Evolutionary conservation across 805 yeast genomes (phyloP).

Genomic region (Pichia ethanolica): DNA sequence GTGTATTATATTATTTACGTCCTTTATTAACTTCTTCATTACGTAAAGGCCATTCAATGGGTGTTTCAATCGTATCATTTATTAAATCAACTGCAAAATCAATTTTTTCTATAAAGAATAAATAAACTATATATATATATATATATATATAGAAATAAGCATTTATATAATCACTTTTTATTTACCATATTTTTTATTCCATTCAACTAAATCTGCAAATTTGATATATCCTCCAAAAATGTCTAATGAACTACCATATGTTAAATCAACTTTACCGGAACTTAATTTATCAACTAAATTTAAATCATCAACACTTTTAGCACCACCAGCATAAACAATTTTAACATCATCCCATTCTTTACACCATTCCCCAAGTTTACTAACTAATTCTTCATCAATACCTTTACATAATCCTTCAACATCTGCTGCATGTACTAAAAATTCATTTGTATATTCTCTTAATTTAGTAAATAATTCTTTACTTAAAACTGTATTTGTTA

Average conservation of each 20-base stretch:
- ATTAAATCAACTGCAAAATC: neutral
- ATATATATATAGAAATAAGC: neutral
- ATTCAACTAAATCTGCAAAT: constrained; percentile 64
- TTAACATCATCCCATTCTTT: constrained; percentile 43
- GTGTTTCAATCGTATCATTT: neutral
- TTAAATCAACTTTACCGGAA: constrained; percentile 78
- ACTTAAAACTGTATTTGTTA: constrained; percentile 58
- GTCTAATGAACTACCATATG: constrained; percentile 89
- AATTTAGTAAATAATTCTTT: constrained; percentile 46
- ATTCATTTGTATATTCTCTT: constrained; percentile 69
- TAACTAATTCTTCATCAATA: constrained; percentile 74
- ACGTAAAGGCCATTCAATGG: neutral
- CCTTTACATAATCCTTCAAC: constrained; percentile 96
- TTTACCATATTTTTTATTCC: constrained; percentile 45
- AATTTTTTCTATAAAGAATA: neutral
- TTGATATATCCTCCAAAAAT: constrained; percentile 91
- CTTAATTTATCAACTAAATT: constrained; percentile 60
- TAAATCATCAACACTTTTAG: constrained; percentile 65
- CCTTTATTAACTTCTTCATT: constrained; percentile 24
- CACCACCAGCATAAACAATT: constrained; percentile 97
- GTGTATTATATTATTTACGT: constrained; percentile 27
- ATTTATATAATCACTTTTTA: neutral
- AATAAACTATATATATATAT: neutral
- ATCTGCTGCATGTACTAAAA: constrained; percentile 95
- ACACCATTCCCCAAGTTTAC: constrained; percentile 68